Evolutionary conservation across 768 basidiomycete species (phyloP).

Genomic region (Brasilioporus rufonigricans): DNA sequence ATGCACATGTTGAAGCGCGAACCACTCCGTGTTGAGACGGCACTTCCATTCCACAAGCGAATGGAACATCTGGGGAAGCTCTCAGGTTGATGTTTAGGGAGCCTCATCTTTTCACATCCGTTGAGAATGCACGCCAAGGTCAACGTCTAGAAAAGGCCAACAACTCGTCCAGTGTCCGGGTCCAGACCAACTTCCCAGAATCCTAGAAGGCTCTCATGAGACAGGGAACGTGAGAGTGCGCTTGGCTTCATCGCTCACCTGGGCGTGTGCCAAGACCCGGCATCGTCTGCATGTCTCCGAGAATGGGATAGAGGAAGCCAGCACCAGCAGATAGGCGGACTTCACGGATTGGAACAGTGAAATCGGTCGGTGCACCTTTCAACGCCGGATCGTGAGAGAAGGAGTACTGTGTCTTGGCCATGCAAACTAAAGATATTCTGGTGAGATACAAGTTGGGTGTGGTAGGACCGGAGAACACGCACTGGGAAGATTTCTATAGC

Average conservation of each 20-base stretch:
- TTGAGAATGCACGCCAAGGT: conserved; percentile 18
- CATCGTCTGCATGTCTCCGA: conserved; percentile 99
- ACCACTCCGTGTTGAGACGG: conserved; percentile 40
- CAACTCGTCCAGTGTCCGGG: conserved; percentile 72
- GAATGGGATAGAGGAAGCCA: conserved; percentile 91
- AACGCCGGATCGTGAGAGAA: conserved; percentile 92
- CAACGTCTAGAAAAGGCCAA: conserved; percentile 71
- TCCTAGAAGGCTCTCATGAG: conserved; percentile 39
- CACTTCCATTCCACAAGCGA: conserved; percentile 8
- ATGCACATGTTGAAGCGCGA: conserved; percentile 42
- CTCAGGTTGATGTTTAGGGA: neutral
- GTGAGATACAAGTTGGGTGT: conserved; percentile 8
- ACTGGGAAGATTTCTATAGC: conserved; percentile 78
- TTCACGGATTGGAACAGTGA: conserved; percentile 87
- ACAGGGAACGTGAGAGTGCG: neutral
- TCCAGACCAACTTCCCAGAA: conserved; percentile 92
- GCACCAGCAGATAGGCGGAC: conserved; percentile 90
- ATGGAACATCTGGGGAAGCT: conserved; percentile 24
- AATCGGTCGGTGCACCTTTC: conserved; percentile 90
- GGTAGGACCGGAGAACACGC: conserved; percentile 27
- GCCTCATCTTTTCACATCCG: conserved; percentile 8
- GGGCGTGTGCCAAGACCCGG: conserved; percentile 92
- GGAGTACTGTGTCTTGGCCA: conserved; percentile 98
- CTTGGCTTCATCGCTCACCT: conserved; percentile 41
- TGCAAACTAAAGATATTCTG: conserved; percentile 61